Conservation (phyloP, 805 yeast species). For the Dipodascopsis tothii region DNA sequence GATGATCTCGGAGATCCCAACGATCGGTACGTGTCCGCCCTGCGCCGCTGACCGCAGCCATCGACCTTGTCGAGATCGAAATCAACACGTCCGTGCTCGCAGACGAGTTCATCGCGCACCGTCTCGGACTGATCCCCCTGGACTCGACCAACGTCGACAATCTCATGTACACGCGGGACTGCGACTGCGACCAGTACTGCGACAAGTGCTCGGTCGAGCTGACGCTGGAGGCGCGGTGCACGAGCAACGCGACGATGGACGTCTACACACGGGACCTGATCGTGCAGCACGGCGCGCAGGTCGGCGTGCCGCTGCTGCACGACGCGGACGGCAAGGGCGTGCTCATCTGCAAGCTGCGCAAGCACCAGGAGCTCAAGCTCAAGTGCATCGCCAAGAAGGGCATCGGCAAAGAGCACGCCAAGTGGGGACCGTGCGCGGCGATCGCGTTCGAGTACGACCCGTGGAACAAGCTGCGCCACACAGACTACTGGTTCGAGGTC, state of each 20-base stretch:
- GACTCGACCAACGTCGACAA: slow-evolving; percentile 77
- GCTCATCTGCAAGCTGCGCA: slow-evolving; percentile 81
- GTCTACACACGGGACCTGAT: slow-evolving; percentile 79
- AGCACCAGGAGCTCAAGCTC: slow-evolving; percentile 81
- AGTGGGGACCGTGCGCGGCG: slow-evolving; percentile 96
- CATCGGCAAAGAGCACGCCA: slow-evolving; percentile 72
- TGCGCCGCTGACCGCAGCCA: slow-evolving; percentile 41
- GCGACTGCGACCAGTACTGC: slow-evolving; percentile 97
- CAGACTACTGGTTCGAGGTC: slow-evolving; percentile 94
- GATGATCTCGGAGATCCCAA: slow-evolving; percentile 94
- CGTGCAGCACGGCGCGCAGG: slow-evolving; percentile 39
- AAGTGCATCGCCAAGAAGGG: slow-evolving; percentile 93
- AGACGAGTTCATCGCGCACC: slow-evolving; percentile 91
- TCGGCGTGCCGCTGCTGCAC: slow-evolving; percentile 81
- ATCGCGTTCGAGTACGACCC: slow-evolving; percentile 97
- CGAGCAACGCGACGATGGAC: slow-evolving; percentile 77
- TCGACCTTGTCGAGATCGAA: slow-evolving; percentile 91
- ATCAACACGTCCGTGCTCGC: slow-evolving; percentile 90
- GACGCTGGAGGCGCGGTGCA: slow-evolving; percentile 80
- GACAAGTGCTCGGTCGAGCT: slow-evolving; percentile 88
- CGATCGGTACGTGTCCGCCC: slow-evolving; percentile 40
- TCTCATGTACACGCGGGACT: slow-evolving; percentile 44
- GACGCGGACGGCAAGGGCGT: slow-evolving; percentile 71
- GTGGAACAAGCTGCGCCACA: slow-evolving; percentile 94
- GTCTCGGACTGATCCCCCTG: slow-evolving; percentile 87